Conservation (phyloP, 192 early-diverging fungal species). For the Mortierella hygrophila region DNA sequence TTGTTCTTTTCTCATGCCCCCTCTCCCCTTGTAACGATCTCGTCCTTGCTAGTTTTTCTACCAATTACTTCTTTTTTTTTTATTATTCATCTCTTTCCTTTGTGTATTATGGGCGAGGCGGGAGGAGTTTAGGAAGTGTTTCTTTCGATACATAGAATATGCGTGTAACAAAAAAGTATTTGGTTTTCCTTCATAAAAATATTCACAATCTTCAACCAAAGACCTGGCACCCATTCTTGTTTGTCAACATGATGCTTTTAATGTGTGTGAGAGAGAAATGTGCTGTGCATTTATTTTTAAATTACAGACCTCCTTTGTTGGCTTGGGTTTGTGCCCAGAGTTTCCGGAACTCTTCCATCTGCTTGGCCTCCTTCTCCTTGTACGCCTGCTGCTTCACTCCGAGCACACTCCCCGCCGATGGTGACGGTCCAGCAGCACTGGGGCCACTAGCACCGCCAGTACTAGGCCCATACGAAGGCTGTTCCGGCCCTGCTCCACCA, state of each 20-base stretch:
- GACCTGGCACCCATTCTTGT: no score
- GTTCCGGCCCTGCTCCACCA: background rate
- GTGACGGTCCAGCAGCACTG: background rate
- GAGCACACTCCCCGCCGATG: background rate
- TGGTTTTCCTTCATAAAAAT: background rate
- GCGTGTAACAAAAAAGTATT: background rate
- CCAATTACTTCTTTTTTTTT: constrained; percentile 11
- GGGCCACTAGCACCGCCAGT: background rate
- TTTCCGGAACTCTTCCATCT: constrained; percentile 44
- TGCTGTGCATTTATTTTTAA: background rate
- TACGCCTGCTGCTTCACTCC: constrained; percentile 37
- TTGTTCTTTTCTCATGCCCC: background rate
- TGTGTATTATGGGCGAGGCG: background rate
- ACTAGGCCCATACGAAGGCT: background rate
- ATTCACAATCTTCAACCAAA: background rate
- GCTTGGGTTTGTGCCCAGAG: constrained; percentile 51
- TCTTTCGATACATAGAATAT: constrained; percentile 4
- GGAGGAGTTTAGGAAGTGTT: constrained; percentile 13
- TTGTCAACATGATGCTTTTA: no score
- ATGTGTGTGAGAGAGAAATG: background rate
- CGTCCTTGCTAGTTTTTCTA: constrained; percentile 10
- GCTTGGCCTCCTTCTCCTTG: constrained; percentile 51
- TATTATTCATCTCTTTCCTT: background rate
- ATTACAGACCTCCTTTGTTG: constrained; percentile 19
- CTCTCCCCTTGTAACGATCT: background rate